These are phyloP conservation scores for Erysimum pusillum DNA, from an alignment of 441 rosid species.

Conservation along the genomic window DNA sequence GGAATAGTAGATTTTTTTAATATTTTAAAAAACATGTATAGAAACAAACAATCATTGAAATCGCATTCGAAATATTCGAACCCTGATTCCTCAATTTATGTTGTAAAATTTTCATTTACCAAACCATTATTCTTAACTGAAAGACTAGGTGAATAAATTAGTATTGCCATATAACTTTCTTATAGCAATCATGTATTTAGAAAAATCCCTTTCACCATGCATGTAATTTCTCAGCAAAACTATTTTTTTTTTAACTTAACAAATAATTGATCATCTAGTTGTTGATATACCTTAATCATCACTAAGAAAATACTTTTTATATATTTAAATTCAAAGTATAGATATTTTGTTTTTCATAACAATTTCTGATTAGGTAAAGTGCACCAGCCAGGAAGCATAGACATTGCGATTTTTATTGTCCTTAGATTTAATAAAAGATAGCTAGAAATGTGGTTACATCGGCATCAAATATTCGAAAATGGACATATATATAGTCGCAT, in stretches of 20 bases:
- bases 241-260: neutral
- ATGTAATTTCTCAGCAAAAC: neutral
- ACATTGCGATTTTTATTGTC: constrained; percentile 11
- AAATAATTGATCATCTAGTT: constrained; percentile 8
- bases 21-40: neutral
- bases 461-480: constrained; percentile 26
- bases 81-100: neutral
- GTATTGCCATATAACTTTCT: neutral
- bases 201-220: constrained; percentile 7
- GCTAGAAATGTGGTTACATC: constrained; percentile 26
- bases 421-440: constrained; percentile 5
- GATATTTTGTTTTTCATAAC: neutral
- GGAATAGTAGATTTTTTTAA: neutral
- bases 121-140: neutral
- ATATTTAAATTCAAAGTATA: neutral
- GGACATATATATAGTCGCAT: constrained; percentile 19
- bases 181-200: neutral
- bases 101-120: neutral
- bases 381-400: neutral
- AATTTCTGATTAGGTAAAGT: no score
- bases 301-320: neutral
- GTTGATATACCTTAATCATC: constrained; percentile 17
- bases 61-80: neutral
- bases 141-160: neutral
- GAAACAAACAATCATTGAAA: neutral